These are phyloP conservation scores for Globisporangium rhizosaccharum DNA, from an alignment of 352 stramenopile genomes.

Conservation along the genomic window DNA sequence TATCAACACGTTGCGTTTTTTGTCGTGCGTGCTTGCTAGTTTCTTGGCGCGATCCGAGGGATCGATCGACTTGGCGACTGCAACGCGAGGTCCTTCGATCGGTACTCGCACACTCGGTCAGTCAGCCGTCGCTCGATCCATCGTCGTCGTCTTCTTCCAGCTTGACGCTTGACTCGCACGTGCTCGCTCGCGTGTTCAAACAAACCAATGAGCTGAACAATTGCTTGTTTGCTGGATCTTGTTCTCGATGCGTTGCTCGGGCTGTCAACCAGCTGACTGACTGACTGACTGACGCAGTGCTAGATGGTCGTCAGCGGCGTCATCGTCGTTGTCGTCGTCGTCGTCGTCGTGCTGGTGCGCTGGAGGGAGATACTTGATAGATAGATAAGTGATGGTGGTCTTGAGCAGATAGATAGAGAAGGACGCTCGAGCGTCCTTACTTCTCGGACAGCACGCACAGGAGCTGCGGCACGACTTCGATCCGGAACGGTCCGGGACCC, in stretches of 20 bases:
- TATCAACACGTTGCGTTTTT: neutral
- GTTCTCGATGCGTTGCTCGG: too few species aligned
- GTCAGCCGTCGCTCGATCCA: neutral
- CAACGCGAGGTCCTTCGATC: neutral
- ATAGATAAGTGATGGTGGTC: neutral
- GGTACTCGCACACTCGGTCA: neutral
- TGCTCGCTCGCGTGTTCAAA: neutral
- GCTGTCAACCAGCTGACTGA: neutral
- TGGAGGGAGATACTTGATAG: too few species aligned
- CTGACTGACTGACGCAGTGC: too few species aligned
- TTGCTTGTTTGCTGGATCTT: too few species aligned
- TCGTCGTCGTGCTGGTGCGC: too few species aligned
- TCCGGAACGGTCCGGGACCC: slow-evolving; percentile 53
- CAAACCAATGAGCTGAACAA: too few species aligned
- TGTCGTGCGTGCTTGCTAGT: neutral
- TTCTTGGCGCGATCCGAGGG: too few species aligned
- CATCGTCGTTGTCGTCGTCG: too few species aligned
- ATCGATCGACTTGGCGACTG: too few species aligned
- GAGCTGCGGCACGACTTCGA: slow-evolving; percentile 67
- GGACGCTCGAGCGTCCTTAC: slow-evolving; percentile 11
- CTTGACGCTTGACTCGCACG: too few species aligned
- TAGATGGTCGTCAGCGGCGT: too few species aligned
- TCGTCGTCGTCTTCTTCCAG: neutral
- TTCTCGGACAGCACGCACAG: slow-evolving; percentile 75
- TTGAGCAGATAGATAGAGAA: neutral